Base-by-base conservation (phyloP, 306 rosid species). In the Fragaria vesca region DNA sequence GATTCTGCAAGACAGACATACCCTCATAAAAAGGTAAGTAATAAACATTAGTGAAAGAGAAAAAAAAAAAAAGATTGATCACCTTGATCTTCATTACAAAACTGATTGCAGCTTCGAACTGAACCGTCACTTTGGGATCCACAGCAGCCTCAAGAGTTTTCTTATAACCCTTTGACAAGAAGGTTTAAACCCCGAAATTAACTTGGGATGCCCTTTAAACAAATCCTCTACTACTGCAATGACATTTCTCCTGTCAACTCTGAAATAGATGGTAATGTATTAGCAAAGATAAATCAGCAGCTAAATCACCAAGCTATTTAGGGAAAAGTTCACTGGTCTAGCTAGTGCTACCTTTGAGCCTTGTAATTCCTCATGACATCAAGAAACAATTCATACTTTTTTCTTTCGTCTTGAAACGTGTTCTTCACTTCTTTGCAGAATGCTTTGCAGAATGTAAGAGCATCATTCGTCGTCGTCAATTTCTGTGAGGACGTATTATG, bases 61-160 rank as follows among this genome's bases (percentile, higher is more conserved):
- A 38, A 38, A 20, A 32, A 60, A 36, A 21, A 32, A 3, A 36
- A 36, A 63, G 6, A 42, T 6, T 38, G 42, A 38, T 38, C 42
- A 95, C 98, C 98, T 95, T 95, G 84, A 95, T 95, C 93, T 91
- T 92, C 88, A 87, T 90, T 46, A 95, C 97, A 76, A 95, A 95
- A 81, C 90, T 92, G 78, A 92, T 91, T 72, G 98, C 98, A 88
- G 92, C 97, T 51, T 92, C 96, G 81, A 42, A 42, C 42, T 1
- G 42, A 38, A 38, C 42, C 7, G 8, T 38, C 42, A 0, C 42
- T 38, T 38, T 6, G 2, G 79, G 87, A 62, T 87, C 91, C 21
- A 85, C 42, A 43, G 89, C 97, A 43, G 89, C 97, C 8, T 92
- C 97, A 16, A 89, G 89, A 13, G 97, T 95, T 78, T 91, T 92